Percentiles rank a stretch among this genome's conserved stretches.
Conservation (phyloP, 2,329 filamentous ascomycete genomes). For the Paraconiothyrium brasiliense region DNA sequence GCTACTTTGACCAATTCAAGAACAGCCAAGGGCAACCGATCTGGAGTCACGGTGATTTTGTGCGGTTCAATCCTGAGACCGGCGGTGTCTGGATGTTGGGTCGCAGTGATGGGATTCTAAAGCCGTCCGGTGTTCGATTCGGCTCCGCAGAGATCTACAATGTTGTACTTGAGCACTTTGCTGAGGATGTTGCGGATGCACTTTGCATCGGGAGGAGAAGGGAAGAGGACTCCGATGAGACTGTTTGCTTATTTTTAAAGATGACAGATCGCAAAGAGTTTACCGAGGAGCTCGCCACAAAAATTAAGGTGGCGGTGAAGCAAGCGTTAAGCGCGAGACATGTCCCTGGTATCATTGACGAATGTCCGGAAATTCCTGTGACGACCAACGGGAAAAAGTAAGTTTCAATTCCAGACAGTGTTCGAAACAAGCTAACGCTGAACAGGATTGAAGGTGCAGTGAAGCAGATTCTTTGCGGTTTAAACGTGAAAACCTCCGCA, state of each 20-base stretch:
- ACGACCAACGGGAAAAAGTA: constrained; percentile 97
- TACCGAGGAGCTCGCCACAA: constrained; percentile 65
- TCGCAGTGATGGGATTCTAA: constrained; percentile 89
- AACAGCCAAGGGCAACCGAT: constrained; percentile 56
- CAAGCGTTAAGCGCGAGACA: constrained; percentile 87
- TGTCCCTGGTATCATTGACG: constrained; percentile 83
- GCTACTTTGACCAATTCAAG: constrained; percentile 88
- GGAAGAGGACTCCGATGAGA: constrained; percentile 79
- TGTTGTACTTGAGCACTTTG: constrained; percentile 85
- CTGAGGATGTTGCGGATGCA: constrained; percentile 80
- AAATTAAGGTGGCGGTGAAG: constrained; percentile 74
- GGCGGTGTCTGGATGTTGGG: constrained; percentile 90
- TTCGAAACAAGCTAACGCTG: constrained; percentile 17
- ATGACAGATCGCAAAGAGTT: constrained; percentile 70
- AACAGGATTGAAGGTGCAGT: constrained; percentile 90
- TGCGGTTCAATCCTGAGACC: constrained; percentile 74
- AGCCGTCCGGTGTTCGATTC: constrained; percentile 90
- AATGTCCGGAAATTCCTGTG: constrained; percentile 86
- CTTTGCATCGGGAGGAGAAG: constrained; percentile 83
- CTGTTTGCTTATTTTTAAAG: constrained; percentile 87
- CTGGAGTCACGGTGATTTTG: constrained; percentile 97
- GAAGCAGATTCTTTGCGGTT: constrained; percentile 91
- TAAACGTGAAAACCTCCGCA: constrained; percentile 86
- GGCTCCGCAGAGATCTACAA: constrained; percentile 97
- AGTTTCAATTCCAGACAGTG: constrained; percentile 46